A percentile compares a stretch with the other conserved stretches of the same genome.
These are phyloP conservation scores for Boletus subcaerulescens DNA, from an alignment of 768 basidiomycete species.

Conservation along the genomic window DNA sequence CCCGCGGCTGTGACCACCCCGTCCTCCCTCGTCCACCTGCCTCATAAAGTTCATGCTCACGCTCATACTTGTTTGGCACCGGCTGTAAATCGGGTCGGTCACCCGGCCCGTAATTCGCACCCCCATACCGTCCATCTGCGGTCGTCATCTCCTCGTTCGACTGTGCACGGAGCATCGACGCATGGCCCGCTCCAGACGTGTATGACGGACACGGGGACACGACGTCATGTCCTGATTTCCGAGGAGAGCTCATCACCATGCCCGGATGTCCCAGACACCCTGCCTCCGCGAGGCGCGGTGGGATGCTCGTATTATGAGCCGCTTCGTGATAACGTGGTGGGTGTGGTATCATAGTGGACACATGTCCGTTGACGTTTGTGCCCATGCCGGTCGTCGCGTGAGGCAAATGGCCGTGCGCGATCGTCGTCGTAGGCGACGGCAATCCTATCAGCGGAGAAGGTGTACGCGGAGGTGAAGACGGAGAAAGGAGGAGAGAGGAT, in stretches of 20 bases:
- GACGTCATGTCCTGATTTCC: conserved; percentile 17
- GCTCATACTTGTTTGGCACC: conserved; percentile 2
- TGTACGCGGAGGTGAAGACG: conserved; percentile 10
- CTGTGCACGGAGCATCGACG: conserved; percentile 3
- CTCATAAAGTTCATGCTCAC: neutral
- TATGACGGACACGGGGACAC: neutral
- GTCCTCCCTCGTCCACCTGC: neutral
- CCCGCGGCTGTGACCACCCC: conserved; percentile 3
- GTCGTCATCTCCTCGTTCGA: conserved; percentile 12
- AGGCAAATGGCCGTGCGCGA: conserved; percentile 4
- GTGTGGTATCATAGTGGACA: conserved; percentile 11
- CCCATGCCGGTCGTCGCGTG: neutral
- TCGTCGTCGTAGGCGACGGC: conserved; percentile 11
- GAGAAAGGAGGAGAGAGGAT: conserved; percentile 14
- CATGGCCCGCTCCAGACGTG: neutral
- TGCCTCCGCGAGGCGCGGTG: conserved; percentile 24
- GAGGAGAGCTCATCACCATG: conserved; percentile 11
- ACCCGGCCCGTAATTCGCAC: conserved; percentile 1
- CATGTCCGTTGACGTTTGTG: conserved; percentile 6
- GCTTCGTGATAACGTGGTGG: conserved; percentile 23
- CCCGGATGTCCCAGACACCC: conserved; percentile 23
- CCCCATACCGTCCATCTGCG: conserved; percentile 3
- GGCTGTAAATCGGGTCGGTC: conserved; percentile 6
- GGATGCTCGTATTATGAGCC: neutral
- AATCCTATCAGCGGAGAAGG: conserved; percentile 13